These are phyloP conservation scores for Nitzschia inconspicua DNA, from an alignment of 108 stramenopile species.

Conservation along the genomic window DNA sequence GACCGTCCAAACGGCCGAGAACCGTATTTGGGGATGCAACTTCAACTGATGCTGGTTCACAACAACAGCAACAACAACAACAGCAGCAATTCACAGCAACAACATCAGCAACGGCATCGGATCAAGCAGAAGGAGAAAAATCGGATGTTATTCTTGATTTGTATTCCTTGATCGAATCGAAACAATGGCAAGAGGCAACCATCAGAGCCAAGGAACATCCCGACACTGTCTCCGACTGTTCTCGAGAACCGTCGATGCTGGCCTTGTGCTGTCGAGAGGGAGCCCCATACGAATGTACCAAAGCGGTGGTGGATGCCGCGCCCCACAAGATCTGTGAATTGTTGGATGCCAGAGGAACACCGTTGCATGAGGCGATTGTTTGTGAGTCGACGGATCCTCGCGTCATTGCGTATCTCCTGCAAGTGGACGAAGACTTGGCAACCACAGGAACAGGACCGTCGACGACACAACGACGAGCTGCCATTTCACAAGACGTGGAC, in stretches of 20 bases:
- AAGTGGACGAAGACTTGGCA: slow-evolving; percentile 31
- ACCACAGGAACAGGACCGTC: neutral
- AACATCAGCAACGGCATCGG: neutral
- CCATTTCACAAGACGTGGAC: slow-evolving; percentile 67
- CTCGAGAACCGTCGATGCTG: slow-evolving; percentile 43
- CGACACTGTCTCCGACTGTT: neutral
- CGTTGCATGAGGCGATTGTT: slow-evolving; percentile 67
- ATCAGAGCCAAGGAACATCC: slow-evolving; percentile 11
- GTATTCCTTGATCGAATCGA: slow-evolving; percentile 1
- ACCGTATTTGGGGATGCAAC: neutral
- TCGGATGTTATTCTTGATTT: too few species aligned
- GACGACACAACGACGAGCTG: slow-evolving; percentile 23
- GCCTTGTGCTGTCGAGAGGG: slow-evolving; percentile 66
- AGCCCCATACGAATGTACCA: slow-evolving; percentile 52
- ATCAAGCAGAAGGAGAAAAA: slow-evolving; percentile 1
- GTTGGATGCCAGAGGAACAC: slow-evolving; percentile 64
- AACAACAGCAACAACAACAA: slow-evolving; percentile 1
- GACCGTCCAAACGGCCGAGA: neutral
- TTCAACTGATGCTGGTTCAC: neutral
- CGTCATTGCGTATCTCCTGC: slow-evolving; percentile 30
- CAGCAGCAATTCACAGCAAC: neutral
- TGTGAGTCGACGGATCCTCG: slow-evolving; percentile 43
- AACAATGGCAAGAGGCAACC: slow-evolving; percentile 17
- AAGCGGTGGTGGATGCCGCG: slow-evolving; percentile 46
- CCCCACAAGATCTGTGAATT: slow-evolving; percentile 41